Conservation (phyloP, 495 filamentous ascomycete genomes). For the Trichodelitschia bisporula region DNA sequence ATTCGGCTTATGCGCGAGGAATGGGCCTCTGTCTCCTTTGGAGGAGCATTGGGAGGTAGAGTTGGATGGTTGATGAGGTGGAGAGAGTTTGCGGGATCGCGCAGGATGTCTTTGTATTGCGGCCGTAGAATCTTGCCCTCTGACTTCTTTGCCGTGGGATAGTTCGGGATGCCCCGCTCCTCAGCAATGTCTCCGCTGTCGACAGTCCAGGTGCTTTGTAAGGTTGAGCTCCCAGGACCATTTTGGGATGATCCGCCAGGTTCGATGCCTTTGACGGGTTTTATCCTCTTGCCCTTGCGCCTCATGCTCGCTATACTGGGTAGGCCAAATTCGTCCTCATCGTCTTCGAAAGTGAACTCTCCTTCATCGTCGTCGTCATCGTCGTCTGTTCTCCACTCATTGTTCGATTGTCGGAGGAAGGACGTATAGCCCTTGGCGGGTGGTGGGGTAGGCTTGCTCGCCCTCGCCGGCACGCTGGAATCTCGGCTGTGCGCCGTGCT, state of each 20-base stretch:
- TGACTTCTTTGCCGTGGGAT: conserved; percentile 63
- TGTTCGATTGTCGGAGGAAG: conserved; percentile 48
- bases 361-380: conserved; percentile 27
- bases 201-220: conserved; percentile 19
- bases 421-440: conserved; percentile 44
- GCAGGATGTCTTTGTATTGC: conserved; percentile 89
- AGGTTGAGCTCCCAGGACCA: not conserved
- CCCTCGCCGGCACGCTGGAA: too few species aligned
- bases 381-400: conserved; percentile 51
- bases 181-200: conserved; percentile 79
- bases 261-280: conserved; percentile 19
- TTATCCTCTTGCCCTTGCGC: conserved; percentile 31
- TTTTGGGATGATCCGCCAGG: conserved; percentile 15
- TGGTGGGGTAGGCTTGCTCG: too few species aligned
- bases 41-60: conserved; percentile 43
- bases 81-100: conserved; percentile 84
- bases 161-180: conserved; percentile 64
- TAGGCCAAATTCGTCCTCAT: conserved; percentile 85
- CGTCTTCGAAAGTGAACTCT: conserved; percentile 47
- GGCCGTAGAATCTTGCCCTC: conserved; percentile 90
- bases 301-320: conserved; percentile 78
- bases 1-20: conserved; percentile 77
- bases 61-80: conserved; percentile 80
- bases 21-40: conserved; percentile 70
- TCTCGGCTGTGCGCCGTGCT: too few species aligned